Conservation (phyloP, 2,329 filamentous ascomycete genomes). For the Scopulariopsis brevicaulis region DNA sequence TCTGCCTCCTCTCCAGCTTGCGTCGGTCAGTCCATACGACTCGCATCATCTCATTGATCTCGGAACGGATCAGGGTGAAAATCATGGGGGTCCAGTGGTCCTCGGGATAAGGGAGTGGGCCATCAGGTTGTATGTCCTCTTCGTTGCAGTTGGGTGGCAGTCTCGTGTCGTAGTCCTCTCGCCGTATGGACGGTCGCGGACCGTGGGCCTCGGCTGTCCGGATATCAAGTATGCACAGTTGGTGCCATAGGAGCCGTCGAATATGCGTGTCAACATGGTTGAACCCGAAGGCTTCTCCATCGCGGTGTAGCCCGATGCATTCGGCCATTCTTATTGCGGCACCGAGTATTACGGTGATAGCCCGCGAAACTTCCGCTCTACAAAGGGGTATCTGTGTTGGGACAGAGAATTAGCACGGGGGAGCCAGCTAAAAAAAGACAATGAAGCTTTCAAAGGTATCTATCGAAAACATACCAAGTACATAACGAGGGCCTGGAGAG, state of each 20-base stretch:
- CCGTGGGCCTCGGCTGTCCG: conserved; percentile 66
- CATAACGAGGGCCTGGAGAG: conserved; percentile 66
- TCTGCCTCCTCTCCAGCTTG: conserved; percentile 49
- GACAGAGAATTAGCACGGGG: not conserved
- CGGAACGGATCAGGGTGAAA: conserved; percentile 56
- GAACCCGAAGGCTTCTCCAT: conserved; percentile 55
- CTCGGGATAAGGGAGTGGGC: conserved; percentile 29
- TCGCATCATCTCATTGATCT: conserved; percentile 63
- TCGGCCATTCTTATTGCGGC: conserved; percentile 64
- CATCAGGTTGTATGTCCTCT: conserved; percentile 37
- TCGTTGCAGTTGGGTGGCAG: conserved; percentile 64
- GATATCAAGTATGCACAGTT: conserved; percentile 66
- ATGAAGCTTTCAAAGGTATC: not conserved
- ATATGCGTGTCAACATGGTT: conserved; percentile 59
- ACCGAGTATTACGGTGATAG: conserved; percentile 61
- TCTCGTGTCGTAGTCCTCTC: conserved; percentile 64
- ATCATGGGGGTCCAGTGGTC: conserved; percentile 58
- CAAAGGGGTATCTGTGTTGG: conserved; percentile 53
- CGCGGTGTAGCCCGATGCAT: conserved; percentile 66
- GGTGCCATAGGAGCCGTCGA: conserved; percentile 64
- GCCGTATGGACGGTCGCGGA: conserved; percentile 58
- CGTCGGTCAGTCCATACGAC: conserved; percentile 59
- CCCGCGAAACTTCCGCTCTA: conserved; percentile 58
- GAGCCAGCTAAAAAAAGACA: not conserved
- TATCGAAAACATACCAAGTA: conserved; percentile 49